Percentiles rank a stretch among this genome's conserved stretches.
Evolutionary conservation across 1,284 basidiomycete species (phyloP).

Genomic region (Ceratobasidium sp.): DNA sequence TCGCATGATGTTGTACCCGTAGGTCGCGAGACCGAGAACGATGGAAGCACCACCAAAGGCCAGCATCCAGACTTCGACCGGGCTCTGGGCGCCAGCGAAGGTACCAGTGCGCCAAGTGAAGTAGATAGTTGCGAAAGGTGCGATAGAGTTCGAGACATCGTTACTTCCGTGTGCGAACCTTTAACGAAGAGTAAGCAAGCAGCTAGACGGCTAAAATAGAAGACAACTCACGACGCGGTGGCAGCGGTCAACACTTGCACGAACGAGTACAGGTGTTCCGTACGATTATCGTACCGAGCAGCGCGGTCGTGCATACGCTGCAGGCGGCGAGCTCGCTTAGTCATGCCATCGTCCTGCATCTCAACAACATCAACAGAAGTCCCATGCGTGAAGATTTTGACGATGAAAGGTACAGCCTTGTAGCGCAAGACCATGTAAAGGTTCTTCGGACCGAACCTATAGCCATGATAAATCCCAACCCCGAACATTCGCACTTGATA

Average conservation of each 20-base stretch:
- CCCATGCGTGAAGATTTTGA: constrained; percentile 49
- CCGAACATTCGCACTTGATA: too few relatives aligned
- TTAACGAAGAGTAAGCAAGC: not conserved
- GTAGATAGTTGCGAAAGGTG: constrained; percentile 61
- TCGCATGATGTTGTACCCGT: constrained; percentile 58
- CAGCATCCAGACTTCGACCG: constrained; percentile 62
- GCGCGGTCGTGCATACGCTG: constrained; percentile 58
- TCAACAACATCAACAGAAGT: constrained; percentile 57
- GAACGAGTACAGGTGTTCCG: constrained; percentile 64
- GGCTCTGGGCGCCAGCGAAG: constrained; percentile 54
- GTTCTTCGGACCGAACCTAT: constrained; percentile 58
- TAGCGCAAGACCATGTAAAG: constrained; percentile 59
- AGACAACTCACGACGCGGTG: constrained; percentile 62
- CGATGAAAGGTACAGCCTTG: constrained; percentile 52
- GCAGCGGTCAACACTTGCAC: constrained; percentile 66
- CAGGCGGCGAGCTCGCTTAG: constrained; percentile 57
- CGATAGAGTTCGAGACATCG: constrained; percentile 60
- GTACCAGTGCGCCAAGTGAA: constrained; percentile 57
- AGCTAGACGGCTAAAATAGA: constrained; percentile 56
- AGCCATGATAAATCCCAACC: too few relatives aligned
- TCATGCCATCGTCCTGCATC: constrained; percentile 56
- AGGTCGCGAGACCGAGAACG: constrained; percentile 62
- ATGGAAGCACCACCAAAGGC: constrained; percentile 59
- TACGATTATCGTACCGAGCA: constrained; percentile 62
- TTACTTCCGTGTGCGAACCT: constrained; percentile 53